Conservation (phyloP, 2,329 filamentous ascomycete species). For the Aspergillaceae sp. region DNA sequence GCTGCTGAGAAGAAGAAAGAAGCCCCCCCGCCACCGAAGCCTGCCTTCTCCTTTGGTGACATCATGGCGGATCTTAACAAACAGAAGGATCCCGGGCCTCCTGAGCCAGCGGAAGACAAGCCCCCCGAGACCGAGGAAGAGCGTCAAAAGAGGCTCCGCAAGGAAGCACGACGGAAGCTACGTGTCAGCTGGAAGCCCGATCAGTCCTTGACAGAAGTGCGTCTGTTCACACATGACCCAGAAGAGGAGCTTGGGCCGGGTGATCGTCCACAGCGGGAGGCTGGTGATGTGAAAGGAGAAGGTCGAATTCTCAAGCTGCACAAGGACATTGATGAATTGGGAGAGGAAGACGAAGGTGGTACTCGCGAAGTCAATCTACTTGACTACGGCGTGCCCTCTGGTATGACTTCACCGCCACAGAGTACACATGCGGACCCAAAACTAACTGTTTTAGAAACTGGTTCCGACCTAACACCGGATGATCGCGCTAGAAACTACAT, state of each 20-base stretch:
- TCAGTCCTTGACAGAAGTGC: conserved; percentile 47
- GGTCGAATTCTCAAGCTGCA: conserved; percentile 43
- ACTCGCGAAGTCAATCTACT: conserved; percentile 34
- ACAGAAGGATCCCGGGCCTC: conserved; percentile 46
- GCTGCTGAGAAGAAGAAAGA: conserved; percentile 28
- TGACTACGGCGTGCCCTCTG: conserved; percentile 24
- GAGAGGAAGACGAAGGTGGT: conserved; percentile 51
- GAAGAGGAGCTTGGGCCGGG: conserved; percentile 54
- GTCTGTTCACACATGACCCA: conserved; percentile 54
- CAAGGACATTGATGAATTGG: conserved; percentile 48
- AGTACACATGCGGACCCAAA: not conserved
- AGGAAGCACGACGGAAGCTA: conserved; percentile 52
- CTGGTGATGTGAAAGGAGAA: conserved; percentile 51
- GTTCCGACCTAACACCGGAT: conserved; percentile 26
- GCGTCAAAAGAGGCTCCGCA: conserved; percentile 50
- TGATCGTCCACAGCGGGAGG: conserved; percentile 50
- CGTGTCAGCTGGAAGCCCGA: conserved; percentile 55
- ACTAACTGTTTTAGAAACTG: conserved; percentile 26
- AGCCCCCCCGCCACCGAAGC: conserved; percentile 26
- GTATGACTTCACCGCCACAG: conserved; percentile 20
- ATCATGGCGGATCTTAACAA: conserved; percentile 46
- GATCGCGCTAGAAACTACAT: conserved; percentile 31
- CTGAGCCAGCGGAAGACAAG: conserved; percentile 44
- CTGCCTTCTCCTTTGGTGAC: conserved; percentile 42
- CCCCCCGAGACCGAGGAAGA: conserved; percentile 54